A percentile compares a stretch with the other conserved stretches of the same genome.
Conservation (phyloP, 1,284 basidiomycete species). For the Phaffia rhodozyma region DNA sequence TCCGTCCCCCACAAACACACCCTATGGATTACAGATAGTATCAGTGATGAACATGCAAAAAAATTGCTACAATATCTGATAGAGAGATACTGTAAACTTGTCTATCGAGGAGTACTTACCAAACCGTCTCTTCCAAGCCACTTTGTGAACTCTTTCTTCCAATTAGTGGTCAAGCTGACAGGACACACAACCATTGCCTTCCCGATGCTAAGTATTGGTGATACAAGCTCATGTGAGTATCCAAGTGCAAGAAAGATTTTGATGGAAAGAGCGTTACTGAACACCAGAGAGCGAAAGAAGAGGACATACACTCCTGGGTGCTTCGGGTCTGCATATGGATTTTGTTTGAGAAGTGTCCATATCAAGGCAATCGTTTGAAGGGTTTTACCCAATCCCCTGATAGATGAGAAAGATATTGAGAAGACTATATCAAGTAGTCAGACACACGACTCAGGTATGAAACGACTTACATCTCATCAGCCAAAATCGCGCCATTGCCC, state of each 20-base stretch:
- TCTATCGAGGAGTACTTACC: conserved; percentile 31
- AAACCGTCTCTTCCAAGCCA: conserved; percentile 78
- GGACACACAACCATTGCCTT: conserved; percentile 90
- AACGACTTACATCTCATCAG: conserved; percentile 73
- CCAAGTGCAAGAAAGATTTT: not conserved
- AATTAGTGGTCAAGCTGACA: conserved; percentile 88
- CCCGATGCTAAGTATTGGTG: conserved; percentile 37
- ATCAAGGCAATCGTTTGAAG: conserved; percentile 70
- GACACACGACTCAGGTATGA: conserved; percentile 19
- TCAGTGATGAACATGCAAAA: not conserved
- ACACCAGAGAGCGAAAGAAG: not conserved
- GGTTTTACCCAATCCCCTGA: conserved; percentile 88
- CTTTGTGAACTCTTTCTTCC: conserved; percentile 90
- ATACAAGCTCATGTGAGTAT: not conserved
- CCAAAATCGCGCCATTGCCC: conserved; percentile 77
- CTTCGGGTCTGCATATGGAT: conserved; percentile 51
- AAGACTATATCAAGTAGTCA: not conserved
- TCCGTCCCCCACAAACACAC: conserved; percentile 65
- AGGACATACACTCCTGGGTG: conserved; percentile 40
- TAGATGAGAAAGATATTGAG: not conserved
- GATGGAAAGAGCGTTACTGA: not conserved
- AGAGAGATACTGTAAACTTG: no score
- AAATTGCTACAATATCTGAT: not conserved
- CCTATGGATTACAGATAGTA: not conserved
- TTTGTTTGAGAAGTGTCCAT: conserved; percentile 82